Base-by-base conservation (phyloP, 2,329 filamentous ascomycete genomes). In the Phialophora tarda region DNA sequence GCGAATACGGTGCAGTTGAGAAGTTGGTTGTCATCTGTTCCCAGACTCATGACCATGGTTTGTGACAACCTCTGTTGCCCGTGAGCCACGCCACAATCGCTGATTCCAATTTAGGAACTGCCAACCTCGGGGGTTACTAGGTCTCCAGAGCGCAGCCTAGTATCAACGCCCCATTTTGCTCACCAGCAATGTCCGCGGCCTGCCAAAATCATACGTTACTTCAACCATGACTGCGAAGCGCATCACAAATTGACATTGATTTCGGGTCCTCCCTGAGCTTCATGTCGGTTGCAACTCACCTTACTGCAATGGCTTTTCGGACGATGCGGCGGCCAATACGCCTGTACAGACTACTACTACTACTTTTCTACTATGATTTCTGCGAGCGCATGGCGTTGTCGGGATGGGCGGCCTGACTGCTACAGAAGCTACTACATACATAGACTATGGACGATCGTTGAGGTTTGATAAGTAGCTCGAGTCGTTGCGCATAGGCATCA, bases 21-120 rank as follows among this genome's bases (percentile, higher is more conserved):
- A 57, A 57, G 26, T 44, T 63, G 53, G 47, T 63, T 8, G 61
- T 63, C 21, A 14, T 63, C 51, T 63, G 61, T 32, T 41, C 51
- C 21, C 51, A 59, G 21, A 48, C 30, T 28, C 61, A 63, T 58
- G 61, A 63, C 24, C 38, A 63, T 51, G 61, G 61, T 57, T 21
- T 21, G 59, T 44, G 38, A 44, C 38, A 44, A 17, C 17, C 17
- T n/a, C 17, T 14, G 21, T n/a, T 51, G 21, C 48, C 48, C 4
- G 23, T 51, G 48, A 26, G 48, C 23, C 24, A 23, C 24, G 10
- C 12, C 23, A 26, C 6, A 24, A 26, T 51, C 14, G 21, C 48
- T 51, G 23, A 51, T 21, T 24, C 21, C 24, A 24, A 6, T 11
- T 24, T 17, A 51, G 48, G 48, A 26, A 51, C 48, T 26, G 21